phyloP scores from a whole-genome alignment of 495 filamentous ascomycete genomes.

The Daldinia caldariorum region DNA sequence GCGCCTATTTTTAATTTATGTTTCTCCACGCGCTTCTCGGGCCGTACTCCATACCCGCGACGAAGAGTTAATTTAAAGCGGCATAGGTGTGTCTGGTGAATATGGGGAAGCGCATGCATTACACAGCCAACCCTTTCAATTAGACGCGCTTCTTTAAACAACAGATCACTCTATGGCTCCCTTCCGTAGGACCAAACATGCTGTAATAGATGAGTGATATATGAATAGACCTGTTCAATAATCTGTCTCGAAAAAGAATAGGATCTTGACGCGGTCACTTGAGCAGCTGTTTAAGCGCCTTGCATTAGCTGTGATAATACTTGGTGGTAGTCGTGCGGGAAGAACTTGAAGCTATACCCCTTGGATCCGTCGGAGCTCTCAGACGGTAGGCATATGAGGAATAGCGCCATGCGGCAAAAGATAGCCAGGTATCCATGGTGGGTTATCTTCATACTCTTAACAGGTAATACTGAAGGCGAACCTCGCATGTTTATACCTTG shows the following conservation, averaged over 20 bases:
- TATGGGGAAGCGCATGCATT: not conserved
- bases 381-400: slow-evolving; percentile 21
- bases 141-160: slow-evolving; percentile 22
- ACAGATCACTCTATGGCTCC: not conserved
- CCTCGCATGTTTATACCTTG: slow-evolving; percentile 9
- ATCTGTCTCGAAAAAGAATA: slow-evolving; percentile 12
- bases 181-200: slow-evolving; percentile 4
- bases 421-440: slow-evolving; percentile 1
- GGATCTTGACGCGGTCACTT: slow-evolving; percentile 10
- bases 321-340: not conserved
- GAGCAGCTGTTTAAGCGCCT: not conserved
- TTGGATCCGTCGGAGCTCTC: slow-evolving; percentile 12
- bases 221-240: not conserved
- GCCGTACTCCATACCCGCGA: slow-evolving; percentile 23
- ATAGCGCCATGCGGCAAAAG: slow-evolving; percentile 7
- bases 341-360: not conserved
- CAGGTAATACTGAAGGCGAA: slow-evolving; percentile 8
- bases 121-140: slow-evolving; percentile 15
- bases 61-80: not conserved
- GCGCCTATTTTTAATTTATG: slow-evolving; percentile 16
- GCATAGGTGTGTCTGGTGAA: not conserved
- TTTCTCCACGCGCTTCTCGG: slow-evolving; percentile 34
- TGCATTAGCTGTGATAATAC: not conserved
- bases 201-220: slow-evolving; percentile 2
- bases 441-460: not conserved